These are phyloP conservation scores for Hydnum rufescens DNA, from an alignment of 768 basidiomycete genomes.

Conservation along the genomic window DNA sequence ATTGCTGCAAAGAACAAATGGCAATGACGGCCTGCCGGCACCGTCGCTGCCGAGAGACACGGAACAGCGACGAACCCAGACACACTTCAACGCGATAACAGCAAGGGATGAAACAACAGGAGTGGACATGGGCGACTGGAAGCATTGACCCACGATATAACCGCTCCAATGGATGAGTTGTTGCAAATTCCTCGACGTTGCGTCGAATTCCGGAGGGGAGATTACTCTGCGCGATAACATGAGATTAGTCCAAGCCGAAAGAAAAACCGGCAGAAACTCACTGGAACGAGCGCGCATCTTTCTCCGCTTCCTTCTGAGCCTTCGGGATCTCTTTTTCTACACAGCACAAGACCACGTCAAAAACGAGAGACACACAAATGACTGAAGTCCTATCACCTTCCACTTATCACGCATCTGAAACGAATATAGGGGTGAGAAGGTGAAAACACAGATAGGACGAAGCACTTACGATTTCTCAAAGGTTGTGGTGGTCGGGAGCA, in stretches of 20 bases:
- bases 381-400: background rate
- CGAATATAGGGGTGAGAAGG: background rate
- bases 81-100: too few species aligned
- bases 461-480: background rate
- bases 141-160: too few species aligned
- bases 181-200: too few species aligned
- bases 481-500: background rate
- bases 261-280: constrained; percentile 25
- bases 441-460: background rate
- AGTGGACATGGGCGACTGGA: too few species aligned
- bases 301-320: constrained; percentile 85
- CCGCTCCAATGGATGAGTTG: too few species aligned
- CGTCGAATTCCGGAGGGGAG: background rate
- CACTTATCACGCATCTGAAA: constrained; percentile 1
- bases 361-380: background rate
- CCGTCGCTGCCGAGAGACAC: too few species aligned
- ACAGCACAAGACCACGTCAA: background rate
- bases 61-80: too few species aligned
- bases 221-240: background rate
- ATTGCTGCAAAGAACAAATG: too few species aligned
- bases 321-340: constrained; percentile 79
- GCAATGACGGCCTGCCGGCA: too few species aligned
- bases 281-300: constrained; percentile 93
- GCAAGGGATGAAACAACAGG: too few species aligned
- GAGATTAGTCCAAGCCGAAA: background rate